A percentile compares a stretch with the other conserved stretches of the same genome.
phyloP scores from a whole-genome alignment of 2,329 filamentous ascomycete genomes.

The Arthrobotrys conoides region DNA sequence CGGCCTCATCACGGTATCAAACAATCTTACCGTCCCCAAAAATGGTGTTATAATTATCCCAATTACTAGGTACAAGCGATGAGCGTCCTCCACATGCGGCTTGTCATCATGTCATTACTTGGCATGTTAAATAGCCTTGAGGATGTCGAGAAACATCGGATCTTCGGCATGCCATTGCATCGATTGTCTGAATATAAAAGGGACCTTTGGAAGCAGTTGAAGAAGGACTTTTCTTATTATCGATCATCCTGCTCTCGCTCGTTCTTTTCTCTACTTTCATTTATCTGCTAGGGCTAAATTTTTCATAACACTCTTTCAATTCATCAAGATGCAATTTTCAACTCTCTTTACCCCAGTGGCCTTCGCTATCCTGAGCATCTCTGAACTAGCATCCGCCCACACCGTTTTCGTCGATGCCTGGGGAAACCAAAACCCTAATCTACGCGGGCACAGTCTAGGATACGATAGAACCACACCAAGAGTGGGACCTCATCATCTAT shows the following conservation, averaged over 20 bases:
- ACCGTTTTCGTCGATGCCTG: not conserved
- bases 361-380: not conserved
- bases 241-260: not conserved
- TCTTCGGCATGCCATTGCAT: not conserved
- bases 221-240: not conserved
- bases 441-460: not conserved
- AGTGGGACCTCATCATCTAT: not conserved
- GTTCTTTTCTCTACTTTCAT: not conserved
- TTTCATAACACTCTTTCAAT: not conserved
- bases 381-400: constrained; percentile 1
- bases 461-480: not conserved
- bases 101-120: no score
- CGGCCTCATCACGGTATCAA: no score
- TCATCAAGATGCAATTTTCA: constrained; percentile 11
- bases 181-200: not conserved
- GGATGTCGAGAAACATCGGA: no score
- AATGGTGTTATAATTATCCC: no score
- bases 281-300: not conserved
- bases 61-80: no score
- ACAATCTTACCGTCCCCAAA: no score
- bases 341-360: not conserved
- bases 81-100: no score
- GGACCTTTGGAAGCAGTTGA: not conserved
- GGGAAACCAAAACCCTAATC: not conserved
- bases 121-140: no score